phyloP scores from a whole-genome alignment of 495 filamentous ascomycete species.

The Penicillium flavigenum region DNA sequence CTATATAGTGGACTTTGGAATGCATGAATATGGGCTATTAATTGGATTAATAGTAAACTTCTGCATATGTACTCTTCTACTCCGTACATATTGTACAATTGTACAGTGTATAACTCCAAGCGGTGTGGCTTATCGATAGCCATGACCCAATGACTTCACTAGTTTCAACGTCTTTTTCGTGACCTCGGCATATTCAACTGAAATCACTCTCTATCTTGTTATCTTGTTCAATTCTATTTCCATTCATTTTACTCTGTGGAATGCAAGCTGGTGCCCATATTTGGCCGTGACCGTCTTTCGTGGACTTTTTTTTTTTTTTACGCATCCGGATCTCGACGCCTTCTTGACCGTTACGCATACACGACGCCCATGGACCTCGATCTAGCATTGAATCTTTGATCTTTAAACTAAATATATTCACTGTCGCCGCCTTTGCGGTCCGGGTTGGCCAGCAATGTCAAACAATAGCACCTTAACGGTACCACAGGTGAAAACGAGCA shows the following conservation, averaged over 20 bases:
- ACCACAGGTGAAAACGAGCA: conserved; percentile 35
- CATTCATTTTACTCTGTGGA: conserved; percentile 1
- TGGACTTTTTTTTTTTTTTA: conserved; percentile 6
- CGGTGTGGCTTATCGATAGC: conserved; percentile 21
- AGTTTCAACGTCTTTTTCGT: conserved; percentile 1
- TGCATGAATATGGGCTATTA: neutral
- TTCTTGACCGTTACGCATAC: conserved; percentile 5
- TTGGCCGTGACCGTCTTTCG: conserved; percentile 10
- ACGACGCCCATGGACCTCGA: conserved; percentile 12
- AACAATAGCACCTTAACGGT: conserved; percentile 36
- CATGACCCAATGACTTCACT: conserved; percentile 24
- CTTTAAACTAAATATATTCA: neutral
- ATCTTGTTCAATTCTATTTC: neutral
- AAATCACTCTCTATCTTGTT: neutral
- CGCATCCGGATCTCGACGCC: conserved; percentile 17
- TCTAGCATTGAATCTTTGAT: conserved; percentile 18
- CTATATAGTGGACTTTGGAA: neutral
- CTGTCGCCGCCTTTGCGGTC: neutral
- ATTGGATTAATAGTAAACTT: too few species aligned
- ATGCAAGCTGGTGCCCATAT: conserved; percentile 9
- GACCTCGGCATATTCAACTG: neutral
- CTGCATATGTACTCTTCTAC: neutral
- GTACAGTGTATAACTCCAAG: neutral
- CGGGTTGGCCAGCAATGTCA: conserved; percentile 28
- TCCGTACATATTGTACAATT: neutral